Conservation (phyloP, 306 rosid genomes). For the Nissolia schottii region DNA sequence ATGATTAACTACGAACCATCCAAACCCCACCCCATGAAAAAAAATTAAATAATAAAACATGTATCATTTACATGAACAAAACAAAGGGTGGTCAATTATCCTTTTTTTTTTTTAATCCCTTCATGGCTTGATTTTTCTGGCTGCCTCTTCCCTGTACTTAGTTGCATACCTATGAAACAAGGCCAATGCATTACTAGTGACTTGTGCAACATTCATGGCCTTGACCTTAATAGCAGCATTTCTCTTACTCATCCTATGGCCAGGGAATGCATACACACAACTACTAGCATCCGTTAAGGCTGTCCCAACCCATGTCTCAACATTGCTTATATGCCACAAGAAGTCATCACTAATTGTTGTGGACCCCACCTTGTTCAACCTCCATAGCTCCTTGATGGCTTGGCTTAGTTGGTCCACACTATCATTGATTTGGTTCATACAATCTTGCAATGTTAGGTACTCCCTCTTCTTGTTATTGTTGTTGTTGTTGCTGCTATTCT, state of each 20-base stretch:
- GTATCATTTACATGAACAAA: conserved; percentile 17
- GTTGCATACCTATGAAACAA: conserved; percentile 54
- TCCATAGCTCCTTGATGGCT: conserved; percentile 38
- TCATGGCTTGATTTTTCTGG: conserved; percentile 15
- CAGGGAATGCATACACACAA: conserved; percentile 41
- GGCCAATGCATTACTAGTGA: conserved; percentile 51
- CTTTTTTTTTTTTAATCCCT: neutral
- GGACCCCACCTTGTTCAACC: neutral
- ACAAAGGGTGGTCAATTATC: conserved; percentile 15
- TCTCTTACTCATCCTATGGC: conserved; percentile 44
- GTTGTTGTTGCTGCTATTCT: too few species aligned
- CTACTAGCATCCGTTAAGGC: conserved; percentile 54
- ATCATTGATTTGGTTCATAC: conserved; percentile 45
- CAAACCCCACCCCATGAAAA: conserved; percentile 28
- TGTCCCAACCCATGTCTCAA: conserved; percentile 61
- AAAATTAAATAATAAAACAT: too few species aligned
- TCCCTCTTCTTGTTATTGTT: conserved; percentile 20
- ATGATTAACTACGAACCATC: neutral
- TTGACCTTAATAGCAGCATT: conserved; percentile 48
- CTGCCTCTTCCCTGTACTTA: conserved; percentile 13
- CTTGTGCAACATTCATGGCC: conserved; percentile 54
- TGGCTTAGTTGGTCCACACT: conserved; percentile 52
- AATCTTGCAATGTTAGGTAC: conserved; percentile 39
- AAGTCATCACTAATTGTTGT: conserved; percentile 20
- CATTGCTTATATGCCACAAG: conserved; percentile 61